Conservation (phyloP, 176 grass and related monocot species). For the Avena atlantica region DNA sequence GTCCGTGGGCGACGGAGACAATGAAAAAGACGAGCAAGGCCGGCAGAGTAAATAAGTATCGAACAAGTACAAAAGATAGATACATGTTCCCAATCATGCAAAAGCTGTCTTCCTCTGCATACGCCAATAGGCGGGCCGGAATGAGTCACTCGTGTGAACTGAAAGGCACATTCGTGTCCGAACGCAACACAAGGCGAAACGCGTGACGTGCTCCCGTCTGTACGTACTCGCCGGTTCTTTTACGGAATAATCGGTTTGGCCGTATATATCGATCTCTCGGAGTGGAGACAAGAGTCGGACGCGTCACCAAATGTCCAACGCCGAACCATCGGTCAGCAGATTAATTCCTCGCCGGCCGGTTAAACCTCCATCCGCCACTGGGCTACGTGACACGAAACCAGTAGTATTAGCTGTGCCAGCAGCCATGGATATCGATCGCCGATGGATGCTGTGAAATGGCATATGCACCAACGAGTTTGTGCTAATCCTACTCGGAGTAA, state of each 20-base stretch:
- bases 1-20: neutral
- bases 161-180: neutral
- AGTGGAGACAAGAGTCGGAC: neutral
- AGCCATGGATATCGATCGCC: too few species aligned
- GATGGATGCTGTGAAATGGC: too few species aligned
- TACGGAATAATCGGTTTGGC: neutral
- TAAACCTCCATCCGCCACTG: neutral
- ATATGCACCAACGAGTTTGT: neutral
- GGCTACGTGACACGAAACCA: constrained; percentile 42
- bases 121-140: too few species aligned
- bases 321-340: neutral
- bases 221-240: neutral
- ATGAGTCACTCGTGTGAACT: neutral
- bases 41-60: neutral
- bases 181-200: neutral
- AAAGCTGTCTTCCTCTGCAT: neutral
- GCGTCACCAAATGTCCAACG: neutral
- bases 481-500: neutral
- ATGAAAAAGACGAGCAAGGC: neutral
- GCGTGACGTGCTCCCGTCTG: too few species aligned
- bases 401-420: too few species aligned
- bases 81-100: neutral
- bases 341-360: neutral
- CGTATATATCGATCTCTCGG: too few species aligned
- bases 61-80: too few species aligned